Percentiles rank a stretch among this genome's conserved stretches.
Conservation (phyloP, 345 rosid species). For the Moricandia arvensis region DNA sequence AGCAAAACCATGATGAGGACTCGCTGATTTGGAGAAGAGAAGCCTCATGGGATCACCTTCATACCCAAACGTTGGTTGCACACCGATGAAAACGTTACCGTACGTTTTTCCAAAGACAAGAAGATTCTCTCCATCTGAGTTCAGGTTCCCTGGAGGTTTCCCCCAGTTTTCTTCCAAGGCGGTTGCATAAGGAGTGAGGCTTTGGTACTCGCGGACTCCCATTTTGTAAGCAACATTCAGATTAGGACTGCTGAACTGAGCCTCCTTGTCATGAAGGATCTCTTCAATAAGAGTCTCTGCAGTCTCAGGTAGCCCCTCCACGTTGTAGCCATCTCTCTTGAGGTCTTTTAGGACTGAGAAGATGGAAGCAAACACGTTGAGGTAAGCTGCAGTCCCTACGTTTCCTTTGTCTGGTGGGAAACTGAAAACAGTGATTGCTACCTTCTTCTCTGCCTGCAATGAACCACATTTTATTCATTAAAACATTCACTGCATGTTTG, state of each 20-base stretch:
- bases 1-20: constrained; percentile 97
- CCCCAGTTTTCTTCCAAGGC: constrained; percentile 99
- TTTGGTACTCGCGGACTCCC: constrained; percentile 85
- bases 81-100: constrained; percentile 94
- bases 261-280: constrained; percentile 90
- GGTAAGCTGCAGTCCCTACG: constrained; percentile 94
- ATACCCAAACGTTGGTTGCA: constrained; percentile 98
- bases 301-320: constrained; percentile 90
- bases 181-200: constrained; percentile 74
- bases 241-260: constrained; percentile 95
- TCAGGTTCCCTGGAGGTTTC: constrained; percentile 91
- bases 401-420: constrained; percentile 99
- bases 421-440: constrained; percentile 97
- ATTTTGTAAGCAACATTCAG: constrained; percentile 87
- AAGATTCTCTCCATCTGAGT: constrained; percentile 93
- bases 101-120: constrained; percentile 88
- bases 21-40: constrained; percentile 94
- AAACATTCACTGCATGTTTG: constrained; percentile 18
- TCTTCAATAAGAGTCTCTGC: constrained; percentile 91
- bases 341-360: constrained; percentile 85
- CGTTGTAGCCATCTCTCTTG: constrained; percentile 76
- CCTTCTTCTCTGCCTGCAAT: constrained; percentile 79
- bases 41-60: constrained; percentile 99
- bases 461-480: constrained; percentile 11
- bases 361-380: constrained; percentile 91